Evolutionary conservation across 805 yeast species (phyloP), one percentile per base, ranked within the genome.

Genomic region (Sugiyamaella qingdaonensis): DNA sequence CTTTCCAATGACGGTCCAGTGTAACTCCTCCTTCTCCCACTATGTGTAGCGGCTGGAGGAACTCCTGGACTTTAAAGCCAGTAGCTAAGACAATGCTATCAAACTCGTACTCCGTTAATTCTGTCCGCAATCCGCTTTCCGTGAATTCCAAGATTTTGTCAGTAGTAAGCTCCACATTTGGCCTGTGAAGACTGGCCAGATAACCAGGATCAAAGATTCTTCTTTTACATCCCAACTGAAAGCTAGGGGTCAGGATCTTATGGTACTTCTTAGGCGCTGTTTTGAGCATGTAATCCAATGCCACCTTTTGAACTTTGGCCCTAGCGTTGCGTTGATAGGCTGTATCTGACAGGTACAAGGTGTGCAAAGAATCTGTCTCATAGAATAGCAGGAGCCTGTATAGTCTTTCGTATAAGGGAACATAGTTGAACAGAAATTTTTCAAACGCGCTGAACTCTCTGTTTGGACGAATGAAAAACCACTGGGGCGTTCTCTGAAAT

Each of bases 401-500:
- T 33, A 52, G 14, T 16, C 21, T 18, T 14, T 54, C 57, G 34
- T 35, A 47, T 10, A 46, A 31, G 3, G 54, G 54, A 3, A 54
- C 48, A 32, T 51, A 39, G n/a, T 42, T 54, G 51, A 51, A 51
- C 7, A 42, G 27, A 13, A 51, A 41, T 48, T 51, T 54, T 24
- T 54, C 57, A 31, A 51, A 24, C 10, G 41, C 31, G 9, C 48
- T 18, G 33, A 49, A 53, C 18, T 32, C 11, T 24, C 49, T 49
- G 49, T 54, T 51, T 7, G 54, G 54, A 5, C 60, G 52, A 14
- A 51, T 51, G 4, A 53, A 51, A 45, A 55, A 50, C 54, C 56
- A 55, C 48, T 57, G 60, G 5, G 58, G 58, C 19, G 60, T 55
- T 31, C 59, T 41, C 27, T 56, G 58, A 31, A 56, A 56, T 49